These are phyloP conservation scores for Suillus sp. DNA, from an alignment of 768 basidiomycete species.

Conservation along the genomic window DNA sequence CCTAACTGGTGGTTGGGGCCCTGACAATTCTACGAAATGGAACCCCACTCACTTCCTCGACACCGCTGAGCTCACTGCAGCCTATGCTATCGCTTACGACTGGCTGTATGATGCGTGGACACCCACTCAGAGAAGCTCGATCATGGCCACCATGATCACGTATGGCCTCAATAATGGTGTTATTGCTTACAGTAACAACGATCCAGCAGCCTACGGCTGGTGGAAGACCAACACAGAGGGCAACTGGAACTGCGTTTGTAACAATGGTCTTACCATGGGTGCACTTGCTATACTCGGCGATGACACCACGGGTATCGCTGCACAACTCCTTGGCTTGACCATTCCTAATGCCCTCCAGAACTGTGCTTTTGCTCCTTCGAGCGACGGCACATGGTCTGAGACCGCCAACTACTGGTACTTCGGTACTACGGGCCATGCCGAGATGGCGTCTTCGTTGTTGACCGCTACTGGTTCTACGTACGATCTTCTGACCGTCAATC, in stretches of 20 bases:
- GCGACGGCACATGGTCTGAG: constrained; percentile 92
- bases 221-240: constrained; percentile 75
- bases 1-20: constrained; percentile 65
- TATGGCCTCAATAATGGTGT: constrained; percentile 77
- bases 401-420: constrained; percentile 97
- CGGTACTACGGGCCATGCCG: constrained; percentile 87
- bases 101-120: constrained; percentile 92
- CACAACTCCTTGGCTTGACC: constrained; percentile 64
- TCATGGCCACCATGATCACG: constrained; percentile 71
- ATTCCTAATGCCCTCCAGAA: constrained; percentile 75
- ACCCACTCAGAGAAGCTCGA: constrained; percentile 64
- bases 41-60: constrained; percentile 92
- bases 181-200: constrained; percentile 46
- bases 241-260: constrained; percentile 99
- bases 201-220: constrained; percentile 59
- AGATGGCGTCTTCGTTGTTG: constrained; percentile 80
- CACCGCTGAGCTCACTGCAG: constrained; percentile 84
- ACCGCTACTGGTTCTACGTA: constrained; percentile 87
- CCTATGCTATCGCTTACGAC: constrained; percentile 93
- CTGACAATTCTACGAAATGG: constrained; percentile 67
- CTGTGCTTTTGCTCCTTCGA: constrained; percentile 62
- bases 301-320: constrained; percentile 73
- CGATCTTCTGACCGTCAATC: constrained; percentile 69
- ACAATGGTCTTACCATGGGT: constrained; percentile 85
- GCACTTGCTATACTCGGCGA: constrained; percentile 89